phyloP scores from a whole-genome alignment of 768 basidiomycete species.

The Termitomyces sp. region DNA sequence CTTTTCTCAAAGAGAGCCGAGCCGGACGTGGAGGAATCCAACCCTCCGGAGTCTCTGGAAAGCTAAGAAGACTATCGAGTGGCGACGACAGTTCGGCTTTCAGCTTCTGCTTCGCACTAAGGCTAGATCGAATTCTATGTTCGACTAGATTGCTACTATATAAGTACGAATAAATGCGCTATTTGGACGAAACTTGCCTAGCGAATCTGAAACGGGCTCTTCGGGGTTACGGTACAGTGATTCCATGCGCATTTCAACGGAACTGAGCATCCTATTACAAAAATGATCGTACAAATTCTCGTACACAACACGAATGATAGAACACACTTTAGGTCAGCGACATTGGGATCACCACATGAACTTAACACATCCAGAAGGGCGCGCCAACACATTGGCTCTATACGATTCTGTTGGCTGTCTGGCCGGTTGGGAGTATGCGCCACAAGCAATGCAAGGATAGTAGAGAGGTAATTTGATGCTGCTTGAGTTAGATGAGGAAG shows the following conservation, averaged over 20 bases:
- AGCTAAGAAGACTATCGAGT: slow-evolving; percentile 7
- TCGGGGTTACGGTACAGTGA: slow-evolving; percentile 5
- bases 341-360: slow-evolving; percentile 32
- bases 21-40: background rate
- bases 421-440: slow-evolving; percentile 52
- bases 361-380: slow-evolving; percentile 54
- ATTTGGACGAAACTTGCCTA: slow-evolving; percentile 12
- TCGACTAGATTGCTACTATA: slow-evolving; percentile 9
- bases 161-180: background rate
- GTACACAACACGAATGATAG: slow-evolving; percentile 1
- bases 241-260: slow-evolving; percentile 21
- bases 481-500: slow-evolving; percentile 38
- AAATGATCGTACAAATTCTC: slow-evolving; percentile 4
- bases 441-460: slow-evolving; percentile 51
- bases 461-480: slow-evolving; percentile 43
- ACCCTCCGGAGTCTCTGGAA: slow-evolving; percentile 5
- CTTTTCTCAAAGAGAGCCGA: background rate
- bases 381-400: slow-evolving; percentile 61
- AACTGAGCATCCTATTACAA: slow-evolving; percentile 19
- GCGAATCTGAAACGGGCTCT: background rate
- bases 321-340: slow-evolving; percentile 36
- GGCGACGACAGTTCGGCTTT: slow-evolving; percentile 3
- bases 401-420: slow-evolving; percentile 62
- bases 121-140: slow-evolving; percentile 10
- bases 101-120: slow-evolving; percentile 13